Evolutionary conservation across 345 rosid species (phyloP), one percentile per base, ranked within the genome.

Genomic region (Salix koriyanagi): DNA sequence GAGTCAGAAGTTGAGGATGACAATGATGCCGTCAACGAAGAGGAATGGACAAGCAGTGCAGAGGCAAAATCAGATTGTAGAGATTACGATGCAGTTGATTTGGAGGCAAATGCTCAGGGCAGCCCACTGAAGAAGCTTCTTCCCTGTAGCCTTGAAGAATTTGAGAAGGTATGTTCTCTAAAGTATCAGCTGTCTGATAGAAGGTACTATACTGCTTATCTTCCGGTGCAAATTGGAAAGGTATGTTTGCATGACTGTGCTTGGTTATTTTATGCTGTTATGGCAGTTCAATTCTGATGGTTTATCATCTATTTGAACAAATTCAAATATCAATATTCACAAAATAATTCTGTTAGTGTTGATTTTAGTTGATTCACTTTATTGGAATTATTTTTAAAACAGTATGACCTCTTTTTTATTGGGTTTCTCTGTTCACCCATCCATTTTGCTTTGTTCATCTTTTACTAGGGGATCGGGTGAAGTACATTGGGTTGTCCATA

Each of bases 1-100:
- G n/a, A 89, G 83, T 93, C 97, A 16, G 99, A 93, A 79, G 81
- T 42, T 81, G 99, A 96, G 83, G 97, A 91, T 70, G 98, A 90
- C 76, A 91, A 88, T 83, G 90, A 88, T 80, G 91, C 77, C n/a
- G 76, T 79, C 69, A 26, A 26, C 28, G 28, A 26, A 26, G 28
- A 26, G 28, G 28, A 26, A 26, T 26, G 28, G 28, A 26, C 92
- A 68, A 86, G 90, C 80, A 88, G 89, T 62, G 83, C 79, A 74
- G 97, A 91, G 81, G 88, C 82, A 8, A 91, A 58, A 87, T 84
- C 94, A 71, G 97, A 93, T 76, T 74, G 90, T 76, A 89, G 92
- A 80, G 97, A 91, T 76, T 83, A 86, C 67, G 91, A 85, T 73
- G 97, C 79, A 86, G 91, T 68, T 84, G 88, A 89, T 83, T 76